Percentiles rank a stretch among this genome's conserved stretches.
Conservation (phyloP, 2,329 filamentous ascomycete genomes). For the Fusarium scirpi region DNA sequence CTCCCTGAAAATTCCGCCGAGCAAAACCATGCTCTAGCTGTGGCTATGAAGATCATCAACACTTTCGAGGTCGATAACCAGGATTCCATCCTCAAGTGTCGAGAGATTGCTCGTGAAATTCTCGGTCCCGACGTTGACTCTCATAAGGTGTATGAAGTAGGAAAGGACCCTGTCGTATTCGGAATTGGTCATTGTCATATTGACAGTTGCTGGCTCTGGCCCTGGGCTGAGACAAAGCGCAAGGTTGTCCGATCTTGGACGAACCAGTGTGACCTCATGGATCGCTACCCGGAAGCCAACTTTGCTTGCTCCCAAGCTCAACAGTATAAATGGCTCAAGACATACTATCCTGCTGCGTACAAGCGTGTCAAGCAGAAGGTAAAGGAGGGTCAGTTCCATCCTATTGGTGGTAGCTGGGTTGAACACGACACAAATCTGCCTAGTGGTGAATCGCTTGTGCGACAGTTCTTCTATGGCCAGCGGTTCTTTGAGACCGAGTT, state of each 20-base stretch:
- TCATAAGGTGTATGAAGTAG: constrained; percentile 82
- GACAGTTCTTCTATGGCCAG: constrained; percentile 96
- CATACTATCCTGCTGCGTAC: constrained; percentile 87
- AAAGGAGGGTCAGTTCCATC: constrained; percentile 89
- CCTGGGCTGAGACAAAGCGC: constrained; percentile 96
- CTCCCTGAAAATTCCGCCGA: constrained; percentile 91
- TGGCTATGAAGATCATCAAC: constrained; percentile 91
- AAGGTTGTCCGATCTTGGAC: constrained; percentile 97
- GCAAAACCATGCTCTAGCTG: constrained; percentile 84
- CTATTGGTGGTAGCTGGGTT: constrained; percentile 97
- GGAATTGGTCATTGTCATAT: constrained; percentile 98
- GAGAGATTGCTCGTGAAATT: constrained; percentile 86
- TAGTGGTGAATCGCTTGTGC: constrained; percentile 90
- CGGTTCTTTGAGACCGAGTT: constrained; percentile 95
- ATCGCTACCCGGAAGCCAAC: constrained; percentile 91
- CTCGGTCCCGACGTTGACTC: constrained; percentile 85
- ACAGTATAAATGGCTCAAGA: constrained; percentile 97
- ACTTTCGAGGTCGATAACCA: constrained; percentile 84
- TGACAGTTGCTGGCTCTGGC: constrained; percentile 98
- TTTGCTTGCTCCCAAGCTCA: constrained; percentile 96
- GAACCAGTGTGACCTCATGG: constrained; percentile 95
- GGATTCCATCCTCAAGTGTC: constrained; percentile 81
- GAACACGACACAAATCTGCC: constrained; percentile 99
- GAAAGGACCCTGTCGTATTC: constrained; percentile 80
- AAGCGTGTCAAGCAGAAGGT: constrained; percentile 93